These are phyloP conservation scores for Plasmodium reichenowi DNA, from an alignment of 169 alveolate genomes.

Conservation along the genomic window DNA sequence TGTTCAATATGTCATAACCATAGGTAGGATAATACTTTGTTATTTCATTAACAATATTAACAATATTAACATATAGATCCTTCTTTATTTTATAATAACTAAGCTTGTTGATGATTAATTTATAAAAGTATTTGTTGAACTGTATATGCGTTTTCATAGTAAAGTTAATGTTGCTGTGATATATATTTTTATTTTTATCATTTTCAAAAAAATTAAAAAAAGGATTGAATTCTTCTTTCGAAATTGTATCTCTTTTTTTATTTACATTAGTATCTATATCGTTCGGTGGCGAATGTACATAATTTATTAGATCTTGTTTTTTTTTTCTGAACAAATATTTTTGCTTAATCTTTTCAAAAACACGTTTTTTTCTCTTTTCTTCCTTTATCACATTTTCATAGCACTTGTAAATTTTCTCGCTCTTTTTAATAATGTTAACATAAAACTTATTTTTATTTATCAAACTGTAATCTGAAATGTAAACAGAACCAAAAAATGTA, in stretches of 20 bases:
- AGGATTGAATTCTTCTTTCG: constrained; percentile 55
- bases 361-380: constrained; percentile 30
- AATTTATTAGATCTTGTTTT: background rate
- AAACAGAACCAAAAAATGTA: background rate
- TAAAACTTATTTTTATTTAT: constrained; percentile 63
- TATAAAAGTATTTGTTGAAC: constrained; percentile 55
- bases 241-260: constrained; percentile 15
- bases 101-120: constrained; percentile 52
- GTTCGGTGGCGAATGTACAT: too few relatives aligned
- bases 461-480: constrained; percentile 48
- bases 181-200: constrained; percentile 48
- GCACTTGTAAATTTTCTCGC: constrained; percentile 31
- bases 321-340: constrained; percentile 33
- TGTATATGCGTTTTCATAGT: constrained; percentile 57
- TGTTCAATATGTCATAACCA: constrained; percentile 56
- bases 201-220: constrained; percentile 68
- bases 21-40: constrained; percentile 54
- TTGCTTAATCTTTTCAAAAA: constrained; percentile 42
- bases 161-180: constrained; percentile 58
- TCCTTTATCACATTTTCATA: constrained; percentile 35
- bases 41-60: constrained; percentile 45
- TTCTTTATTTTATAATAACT: constrained; percentile 41
- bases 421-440: constrained; percentile 55
- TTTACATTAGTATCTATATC: background rate
- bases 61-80: constrained; percentile 19